Evolutionary conservation across 2,329 filamentous ascomycete genomes (phyloP), one percentile per base, ranked within the genome.

Genomic region (Fusarium chaquense): DNA sequence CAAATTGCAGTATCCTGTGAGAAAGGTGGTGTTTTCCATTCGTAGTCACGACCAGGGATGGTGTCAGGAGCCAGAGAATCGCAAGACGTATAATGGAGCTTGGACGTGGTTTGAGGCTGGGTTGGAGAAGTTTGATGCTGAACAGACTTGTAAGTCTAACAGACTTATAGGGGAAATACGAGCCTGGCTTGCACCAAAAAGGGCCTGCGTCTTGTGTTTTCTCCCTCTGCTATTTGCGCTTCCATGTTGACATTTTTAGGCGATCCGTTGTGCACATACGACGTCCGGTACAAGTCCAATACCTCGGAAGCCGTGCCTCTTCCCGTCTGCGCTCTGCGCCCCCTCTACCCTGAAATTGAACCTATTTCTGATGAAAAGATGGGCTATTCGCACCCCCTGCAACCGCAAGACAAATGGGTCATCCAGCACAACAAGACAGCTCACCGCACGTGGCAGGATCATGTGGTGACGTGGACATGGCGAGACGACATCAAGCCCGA

Each of bases 71-170:
- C 2, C 0, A 0, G 65, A 44, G 3, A 67, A 77, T 41, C 73
- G 72, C 3, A 81, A 81, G 3, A 82, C 81, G 2, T 90, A 83
- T 57, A 67, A 75, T 0, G 79, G 77, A 4, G 87, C 88, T 0
- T 89, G 79, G 78, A 88, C 88, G 0, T 91, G 89, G 89, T 90
- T 90, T 62, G 88, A 90, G 58, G 87, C 83, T 18, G 89, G 89
- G 0, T 74, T 89, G 18, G 89, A 91, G 76, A 82, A 82, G 5
- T 85, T 87, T 49, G 84, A 85, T 45, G 79, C 79, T 22, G 71
- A 71, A 18, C 70, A 70, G 15, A 63, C 53, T 8, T 78, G 79
- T 79, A 67, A 70, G 78, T 66, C 18, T 5, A 16, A 8, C 1
- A 20, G 4, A 16, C 20, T 22, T 3, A 7, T 10, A 9, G 22